These are phyloP conservation scores for Rubia yunnanensis DNA, from an alignment of 257 asterid species.

Conservation along the genomic window DNA sequence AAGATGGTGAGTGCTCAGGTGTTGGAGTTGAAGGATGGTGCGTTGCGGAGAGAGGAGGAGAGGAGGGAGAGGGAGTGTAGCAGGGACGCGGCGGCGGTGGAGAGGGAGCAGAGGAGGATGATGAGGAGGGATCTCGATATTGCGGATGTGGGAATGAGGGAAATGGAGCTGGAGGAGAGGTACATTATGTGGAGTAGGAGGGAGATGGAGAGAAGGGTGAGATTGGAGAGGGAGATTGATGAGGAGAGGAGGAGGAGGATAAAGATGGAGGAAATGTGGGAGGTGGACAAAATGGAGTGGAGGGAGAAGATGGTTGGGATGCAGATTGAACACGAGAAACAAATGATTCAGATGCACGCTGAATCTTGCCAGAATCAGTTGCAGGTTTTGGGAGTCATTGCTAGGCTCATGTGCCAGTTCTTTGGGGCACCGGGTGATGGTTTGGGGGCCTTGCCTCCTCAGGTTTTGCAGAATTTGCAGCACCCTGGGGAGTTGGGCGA, in stretches of 20 bases:
- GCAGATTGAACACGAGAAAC: constrained; percentile 90
- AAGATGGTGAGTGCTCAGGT: constrained; percentile 46
- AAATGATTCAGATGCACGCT: constrained; percentile 88
- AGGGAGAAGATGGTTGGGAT: constrained; percentile 67
- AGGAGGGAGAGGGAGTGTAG: constrained; percentile 69
- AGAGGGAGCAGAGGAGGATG: constrained; percentile 25
- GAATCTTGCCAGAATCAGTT: constrained; percentile 84
- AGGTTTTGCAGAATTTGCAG: constrained; percentile 73
- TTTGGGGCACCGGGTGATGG: constrained; percentile 65
- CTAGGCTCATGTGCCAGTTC: constrained; percentile 65
- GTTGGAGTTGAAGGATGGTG: constrained; percentile 53
- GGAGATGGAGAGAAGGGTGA: constrained; percentile 50
- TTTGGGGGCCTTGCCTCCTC: constrained; percentile 59
- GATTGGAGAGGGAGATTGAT: constrained; percentile 51
- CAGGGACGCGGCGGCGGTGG: constrained; percentile 33
- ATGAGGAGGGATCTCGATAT: constrained; percentile 38
- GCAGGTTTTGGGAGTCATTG: constrained; percentile 62
- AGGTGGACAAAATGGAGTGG: constrained; percentile 86
- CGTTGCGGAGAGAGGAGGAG: constrained; percentile 61
- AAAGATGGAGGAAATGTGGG: constrained; percentile 75
- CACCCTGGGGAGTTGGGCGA: constrained; percentile 61
- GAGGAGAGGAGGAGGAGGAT: constrained; percentile 65
- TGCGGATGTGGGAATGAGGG: constrained; percentile 28
- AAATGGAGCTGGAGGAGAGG: constrained; percentile 47
- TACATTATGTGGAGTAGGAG: constrained; percentile 42